Conservation (phyloP, 164 flowering plant genomes). For the Saururus chinensis region DNA sequence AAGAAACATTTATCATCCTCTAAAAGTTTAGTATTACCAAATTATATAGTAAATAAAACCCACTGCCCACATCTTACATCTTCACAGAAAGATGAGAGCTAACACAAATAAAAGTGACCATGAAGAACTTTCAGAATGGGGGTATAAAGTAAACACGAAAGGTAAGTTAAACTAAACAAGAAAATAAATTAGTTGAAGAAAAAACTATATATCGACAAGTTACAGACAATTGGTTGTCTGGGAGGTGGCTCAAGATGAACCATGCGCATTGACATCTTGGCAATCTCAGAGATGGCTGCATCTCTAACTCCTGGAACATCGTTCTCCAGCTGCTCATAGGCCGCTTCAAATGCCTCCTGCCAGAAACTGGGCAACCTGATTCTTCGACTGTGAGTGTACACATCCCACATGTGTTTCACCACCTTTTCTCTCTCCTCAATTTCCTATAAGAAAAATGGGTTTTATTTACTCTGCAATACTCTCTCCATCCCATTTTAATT, state of each 20-base stretch:
- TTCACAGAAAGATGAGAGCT: too few species aligned
- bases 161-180: background rate
- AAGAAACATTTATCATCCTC: too few species aligned
- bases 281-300: constrained; percentile 81
- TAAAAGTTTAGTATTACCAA: too few species aligned
- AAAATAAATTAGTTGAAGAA: background rate
- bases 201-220: background rate
- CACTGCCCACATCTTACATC: too few species aligned
- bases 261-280: constrained; percentile 81
- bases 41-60: too few species aligned
- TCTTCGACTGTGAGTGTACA: constrained; percentile 70
- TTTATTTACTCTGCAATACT: background rate
- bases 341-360: constrained; percentile 95
- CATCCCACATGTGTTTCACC: constrained; percentile 99
- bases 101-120: too few species aligned
- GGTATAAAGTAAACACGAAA: too few species aligned
- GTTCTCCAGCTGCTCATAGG: constrained; percentile 77
- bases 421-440: constrained; percentile 98
- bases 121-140: too few species aligned
- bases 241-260: constrained; percentile 58
- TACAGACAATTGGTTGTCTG: background rate
- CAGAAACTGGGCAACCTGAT: constrained; percentile 72
- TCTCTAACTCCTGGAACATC: constrained; percentile 59
- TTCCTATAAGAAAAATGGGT: constrained; percentile 37
- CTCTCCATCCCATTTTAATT: too few species aligned